Conservation (phyloP, 495 filamentous ascomycete genomes). For the Xylaria castorea region DNA sequence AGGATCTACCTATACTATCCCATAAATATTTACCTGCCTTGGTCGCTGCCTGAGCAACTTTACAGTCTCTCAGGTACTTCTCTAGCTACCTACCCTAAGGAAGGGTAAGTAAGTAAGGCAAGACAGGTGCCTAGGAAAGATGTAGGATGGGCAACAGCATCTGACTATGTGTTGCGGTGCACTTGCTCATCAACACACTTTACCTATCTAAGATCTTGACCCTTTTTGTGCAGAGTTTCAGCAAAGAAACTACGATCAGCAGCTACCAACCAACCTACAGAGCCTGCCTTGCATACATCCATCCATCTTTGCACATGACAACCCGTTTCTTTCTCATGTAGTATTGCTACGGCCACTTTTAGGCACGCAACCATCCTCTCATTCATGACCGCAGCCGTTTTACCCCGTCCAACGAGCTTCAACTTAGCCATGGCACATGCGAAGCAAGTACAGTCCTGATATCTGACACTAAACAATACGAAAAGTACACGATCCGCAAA, state of each 20-base stretch:
- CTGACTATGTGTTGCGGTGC: not conserved
- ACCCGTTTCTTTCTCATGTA: not conserved
- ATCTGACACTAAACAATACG: not conserved
- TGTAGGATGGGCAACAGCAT: slow-evolving; percentile 2
- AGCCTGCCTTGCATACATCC: not conserved
- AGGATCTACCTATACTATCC: not conserved
- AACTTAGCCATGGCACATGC: not conserved
- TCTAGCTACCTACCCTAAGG: not conserved
- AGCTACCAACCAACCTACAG: not conserved
- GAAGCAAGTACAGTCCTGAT: not conserved
- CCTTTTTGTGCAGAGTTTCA: not conserved
- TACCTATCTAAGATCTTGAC: not conserved
- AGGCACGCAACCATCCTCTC: not conserved
- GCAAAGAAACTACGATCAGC: slow-evolving; percentile 3
- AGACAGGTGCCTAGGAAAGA: not conserved
- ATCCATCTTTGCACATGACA: not conserved
- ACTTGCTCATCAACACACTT: not conserved
- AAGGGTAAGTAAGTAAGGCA: not conserved
- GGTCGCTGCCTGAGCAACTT: not conserved
- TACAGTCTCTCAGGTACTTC: not conserved
- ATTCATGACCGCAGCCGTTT: not conserved
- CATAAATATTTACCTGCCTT: not conserved
- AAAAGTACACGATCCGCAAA: not conserved
- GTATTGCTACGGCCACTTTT: not conserved
- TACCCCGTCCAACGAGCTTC: not conserved